Percentiles rank a stretch among this genome's conserved stretches.
phyloP scores from a whole-genome alignment of 495 filamentous ascomycete species.

The Staphylotrichum longicolle region DNA sequence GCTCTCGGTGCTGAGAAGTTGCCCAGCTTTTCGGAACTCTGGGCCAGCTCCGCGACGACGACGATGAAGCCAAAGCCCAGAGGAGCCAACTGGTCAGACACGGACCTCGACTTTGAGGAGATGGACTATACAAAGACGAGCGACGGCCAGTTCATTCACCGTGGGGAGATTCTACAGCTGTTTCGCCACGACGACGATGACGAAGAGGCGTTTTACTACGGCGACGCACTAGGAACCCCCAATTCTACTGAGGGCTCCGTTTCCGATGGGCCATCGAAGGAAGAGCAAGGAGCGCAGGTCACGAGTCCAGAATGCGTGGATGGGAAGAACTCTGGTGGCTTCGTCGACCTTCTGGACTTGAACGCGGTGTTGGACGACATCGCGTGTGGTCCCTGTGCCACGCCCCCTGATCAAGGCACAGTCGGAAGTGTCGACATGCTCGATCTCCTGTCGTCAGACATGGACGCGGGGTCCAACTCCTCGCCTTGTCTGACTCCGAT shows the following conservation, averaged over 20 bases:
- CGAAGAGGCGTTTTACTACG: constrained; percentile 14
- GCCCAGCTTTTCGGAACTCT: constrained; percentile 1
- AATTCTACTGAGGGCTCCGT: not conserved
- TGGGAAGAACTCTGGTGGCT: not conserved
- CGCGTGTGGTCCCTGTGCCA: not conserved
- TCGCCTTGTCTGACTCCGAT: not conserved
- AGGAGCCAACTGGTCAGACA: not conserved
- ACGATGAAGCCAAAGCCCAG: not conserved
- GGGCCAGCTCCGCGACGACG: not conserved
- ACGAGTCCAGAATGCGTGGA: no score
- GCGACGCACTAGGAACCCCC: not conserved
- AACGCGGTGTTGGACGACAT: not conserved
- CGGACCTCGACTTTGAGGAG: constrained; percentile 10
- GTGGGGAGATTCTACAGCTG: constrained; percentile 34
- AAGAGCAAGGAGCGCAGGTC: no score
- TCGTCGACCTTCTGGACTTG: not conserved
- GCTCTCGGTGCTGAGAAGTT: constrained; percentile 39
- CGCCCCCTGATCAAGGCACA: not conserved
- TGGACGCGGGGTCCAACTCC: not conserved
- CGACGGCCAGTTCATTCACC: constrained; percentile 34
- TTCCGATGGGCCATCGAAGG: not conserved
- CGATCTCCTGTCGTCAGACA: constrained; percentile 5
- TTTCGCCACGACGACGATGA: constrained; percentile 33
- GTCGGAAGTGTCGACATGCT: not conserved
- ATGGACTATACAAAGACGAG: constrained; percentile 27